Percentiles rank a stretch among this genome's conserved stretches.
Conservation (phyloP, 345 rosid genomes). For the Pistacia integerrima region DNA sequence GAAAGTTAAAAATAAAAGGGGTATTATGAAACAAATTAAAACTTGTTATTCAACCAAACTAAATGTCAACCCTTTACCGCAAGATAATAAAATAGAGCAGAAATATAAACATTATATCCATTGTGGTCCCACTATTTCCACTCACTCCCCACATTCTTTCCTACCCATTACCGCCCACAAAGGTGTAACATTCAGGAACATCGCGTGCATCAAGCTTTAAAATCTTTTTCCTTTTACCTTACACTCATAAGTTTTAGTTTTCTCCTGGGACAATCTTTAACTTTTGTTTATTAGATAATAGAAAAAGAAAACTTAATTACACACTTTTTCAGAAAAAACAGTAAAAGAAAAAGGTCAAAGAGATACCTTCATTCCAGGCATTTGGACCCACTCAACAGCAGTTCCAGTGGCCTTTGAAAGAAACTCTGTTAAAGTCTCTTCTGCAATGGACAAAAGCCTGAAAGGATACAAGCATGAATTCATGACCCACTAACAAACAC, state of each 20-base stretch:
- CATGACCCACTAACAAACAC: slow-evolving; percentile 21
- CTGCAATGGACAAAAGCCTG: slow-evolving; percentile 99
- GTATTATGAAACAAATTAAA: neutral
- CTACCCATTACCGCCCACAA: neutral
- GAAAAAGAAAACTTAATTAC: neutral
- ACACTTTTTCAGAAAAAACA: neutral
- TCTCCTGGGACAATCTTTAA: neutral
- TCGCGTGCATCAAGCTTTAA: neutral
- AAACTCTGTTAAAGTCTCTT: slow-evolving; percentile 99
- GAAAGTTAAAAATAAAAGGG: neutral
- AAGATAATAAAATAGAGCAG: neutral
- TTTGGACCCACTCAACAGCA: slow-evolving; percentile 99
- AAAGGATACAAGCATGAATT: slow-evolving; percentile 27
- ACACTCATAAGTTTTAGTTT: neutral
- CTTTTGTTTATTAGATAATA: neutral
- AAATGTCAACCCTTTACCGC: neutral
- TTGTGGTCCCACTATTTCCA: neutral
- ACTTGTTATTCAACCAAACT: slow-evolving; percentile 1
- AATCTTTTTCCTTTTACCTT: neutral
- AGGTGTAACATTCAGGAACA: neutral
- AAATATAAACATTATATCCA: neutral
- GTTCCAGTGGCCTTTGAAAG: slow-evolving; percentile 99
- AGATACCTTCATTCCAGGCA: slow-evolving; percentile 99
- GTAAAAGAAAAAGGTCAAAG: slow-evolving; percentile 13
- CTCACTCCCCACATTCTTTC: neutral